Evolutionary conservation across 805 yeast genomes (phyloP).

Genomic region (Teunomyces lycoperdinae): DNA sequence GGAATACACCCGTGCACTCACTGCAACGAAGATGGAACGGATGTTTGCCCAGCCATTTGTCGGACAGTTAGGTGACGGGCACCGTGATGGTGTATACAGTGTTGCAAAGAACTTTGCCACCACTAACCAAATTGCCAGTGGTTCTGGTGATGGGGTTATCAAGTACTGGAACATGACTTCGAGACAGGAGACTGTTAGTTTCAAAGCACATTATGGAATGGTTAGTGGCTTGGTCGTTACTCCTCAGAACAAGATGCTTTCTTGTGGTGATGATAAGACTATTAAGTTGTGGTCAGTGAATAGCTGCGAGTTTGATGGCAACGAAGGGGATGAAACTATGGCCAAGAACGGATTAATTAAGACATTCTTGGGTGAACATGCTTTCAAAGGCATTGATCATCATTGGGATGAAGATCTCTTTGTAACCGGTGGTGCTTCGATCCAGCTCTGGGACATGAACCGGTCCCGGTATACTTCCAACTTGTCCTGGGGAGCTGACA

Average conservation of each 20-base stretch:
- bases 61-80: constrained; percentile 93
- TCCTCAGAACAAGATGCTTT: constrained; percentile 56
- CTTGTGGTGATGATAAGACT: constrained; percentile 90
- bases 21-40: constrained; percentile 92
- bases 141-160: constrained; percentile 92
- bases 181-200: constrained; percentile 69
- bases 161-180: constrained; percentile 91
- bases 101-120: constrained; percentile 74
- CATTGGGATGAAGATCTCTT: constrained; percentile 71
- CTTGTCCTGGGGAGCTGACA: constrained; percentile 96
- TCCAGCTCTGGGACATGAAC: constrained; percentile 88
- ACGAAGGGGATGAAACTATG: constrained; percentile 28
- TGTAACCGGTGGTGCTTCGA: constrained; percentile 88
- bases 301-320: constrained; percentile 48
- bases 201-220: constrained; percentile 87
- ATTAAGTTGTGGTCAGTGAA: constrained; percentile 85
- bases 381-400: constrained; percentile 83
- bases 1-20: constrained; percentile 90
- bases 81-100: constrained; percentile 88
- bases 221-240: constrained; percentile 80
- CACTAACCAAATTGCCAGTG: constrained; percentile 78
- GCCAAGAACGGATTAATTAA: constrained; percentile 58
- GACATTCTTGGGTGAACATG: constrained; percentile 79
- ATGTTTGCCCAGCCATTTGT: constrained; percentile 98
- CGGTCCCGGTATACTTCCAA: constrained; percentile 75